phyloP scores from a whole-genome alignment of 2,329 filamentous ascomycete genomes.

The Talaromyces piceae region DNA sequence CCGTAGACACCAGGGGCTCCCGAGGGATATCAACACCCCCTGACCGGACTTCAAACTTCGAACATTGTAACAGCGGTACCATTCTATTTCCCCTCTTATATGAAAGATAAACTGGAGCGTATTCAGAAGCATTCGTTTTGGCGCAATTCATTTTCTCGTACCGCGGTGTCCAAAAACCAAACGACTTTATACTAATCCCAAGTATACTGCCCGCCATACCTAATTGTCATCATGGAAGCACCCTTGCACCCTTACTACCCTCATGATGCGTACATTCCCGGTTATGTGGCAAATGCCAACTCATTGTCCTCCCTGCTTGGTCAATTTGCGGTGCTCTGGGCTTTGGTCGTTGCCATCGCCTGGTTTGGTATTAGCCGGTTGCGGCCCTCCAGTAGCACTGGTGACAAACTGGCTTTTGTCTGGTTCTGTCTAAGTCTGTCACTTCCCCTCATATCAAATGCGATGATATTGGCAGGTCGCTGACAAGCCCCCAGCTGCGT shows the following conservation, averaged over 20 bases:
- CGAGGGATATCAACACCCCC: neutral
- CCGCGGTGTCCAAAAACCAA: no score
- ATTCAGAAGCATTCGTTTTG: no score
- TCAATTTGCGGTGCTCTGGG: constrained; percentile 50
- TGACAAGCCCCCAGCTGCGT: constrained; percentile 10
- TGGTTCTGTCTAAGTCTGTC: constrained; percentile 63
- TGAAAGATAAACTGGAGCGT: no score
- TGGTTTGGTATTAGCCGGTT: constrained; percentile 43
- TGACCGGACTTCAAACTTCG: neutral
- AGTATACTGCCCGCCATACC: no score
- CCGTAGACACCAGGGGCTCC: no score
- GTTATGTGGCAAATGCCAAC: constrained; percentile 56
- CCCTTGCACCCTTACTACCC: constrained; percentile 60
- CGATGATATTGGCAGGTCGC: neutral
- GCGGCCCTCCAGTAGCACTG: constrained; percentile 42
- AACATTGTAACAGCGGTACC: no score
- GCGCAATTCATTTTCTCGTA: no score
- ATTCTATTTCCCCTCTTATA: no score
- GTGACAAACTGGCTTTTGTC: constrained; percentile 51
- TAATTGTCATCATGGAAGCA: neutral
- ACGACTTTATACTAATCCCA: no score
- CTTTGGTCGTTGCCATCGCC: constrained; percentile 48
- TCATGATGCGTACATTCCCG: constrained; percentile 47
- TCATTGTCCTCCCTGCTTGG: constrained; percentile 49
- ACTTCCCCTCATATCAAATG: no score